Evolutionary conservation across 1,284 basidiomycete species (phyloP).

Genomic region (Pseudozyma sp.): DNA sequence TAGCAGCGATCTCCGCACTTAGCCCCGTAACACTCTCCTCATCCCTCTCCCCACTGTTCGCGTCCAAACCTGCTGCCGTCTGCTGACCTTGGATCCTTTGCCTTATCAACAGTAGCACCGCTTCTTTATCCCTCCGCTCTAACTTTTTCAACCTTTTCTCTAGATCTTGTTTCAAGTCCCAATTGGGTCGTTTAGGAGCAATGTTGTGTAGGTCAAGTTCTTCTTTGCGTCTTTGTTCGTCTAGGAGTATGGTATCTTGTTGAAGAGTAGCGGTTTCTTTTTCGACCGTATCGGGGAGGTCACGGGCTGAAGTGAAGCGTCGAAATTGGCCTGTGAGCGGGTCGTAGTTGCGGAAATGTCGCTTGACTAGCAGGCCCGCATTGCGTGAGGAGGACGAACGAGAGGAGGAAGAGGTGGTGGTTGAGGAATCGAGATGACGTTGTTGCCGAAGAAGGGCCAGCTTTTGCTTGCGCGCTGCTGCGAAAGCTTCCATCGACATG

Average conservation of each 20-base stretch:
- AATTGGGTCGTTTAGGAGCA: slow-evolving; percentile 93
- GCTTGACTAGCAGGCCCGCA: slow-evolving; percentile 47
- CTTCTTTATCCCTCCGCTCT: slow-evolving; percentile 89
- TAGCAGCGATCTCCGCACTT: slow-evolving; percentile 43
- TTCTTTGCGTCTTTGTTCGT: slow-evolving; percentile 83
- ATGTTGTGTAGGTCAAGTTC: slow-evolving; percentile 96
- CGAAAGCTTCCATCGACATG: slow-evolving; percentile 76
- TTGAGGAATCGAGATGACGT: slow-evolving; percentile 73
- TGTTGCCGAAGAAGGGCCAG: slow-evolving; percentile 82
- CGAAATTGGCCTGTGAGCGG: slow-evolving; percentile 63
- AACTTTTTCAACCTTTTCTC: slow-evolving; percentile 87
- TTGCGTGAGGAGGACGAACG: slow-evolving; percentile 1
- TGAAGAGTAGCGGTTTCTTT: slow-evolving; percentile 84
- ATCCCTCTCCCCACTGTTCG: slow-evolving; percentile 9
- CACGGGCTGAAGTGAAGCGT: slow-evolving; percentile 72
- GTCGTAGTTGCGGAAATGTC: slow-evolving; percentile 68
- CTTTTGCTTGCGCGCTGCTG: slow-evolving; percentile 86
- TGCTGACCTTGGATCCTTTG: slow-evolving; percentile 45
- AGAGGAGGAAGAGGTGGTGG: slow-evolving; percentile 35
- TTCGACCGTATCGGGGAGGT: slow-evolving; percentile 87
- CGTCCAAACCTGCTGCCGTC: slow-evolving; percentile 28
- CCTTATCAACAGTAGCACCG: slow-evolving; percentile 85
- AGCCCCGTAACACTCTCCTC: slow-evolving; percentile 23
- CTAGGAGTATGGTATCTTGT: slow-evolving; percentile 83
- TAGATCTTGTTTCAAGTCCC: slow-evolving; percentile 95